Evolutionary conservation across 192 early-diverging fungal species (phyloP), one percentile per base, ranked within the genome.

Genomic region (Rhizoclosmatium globosum): DNA sequence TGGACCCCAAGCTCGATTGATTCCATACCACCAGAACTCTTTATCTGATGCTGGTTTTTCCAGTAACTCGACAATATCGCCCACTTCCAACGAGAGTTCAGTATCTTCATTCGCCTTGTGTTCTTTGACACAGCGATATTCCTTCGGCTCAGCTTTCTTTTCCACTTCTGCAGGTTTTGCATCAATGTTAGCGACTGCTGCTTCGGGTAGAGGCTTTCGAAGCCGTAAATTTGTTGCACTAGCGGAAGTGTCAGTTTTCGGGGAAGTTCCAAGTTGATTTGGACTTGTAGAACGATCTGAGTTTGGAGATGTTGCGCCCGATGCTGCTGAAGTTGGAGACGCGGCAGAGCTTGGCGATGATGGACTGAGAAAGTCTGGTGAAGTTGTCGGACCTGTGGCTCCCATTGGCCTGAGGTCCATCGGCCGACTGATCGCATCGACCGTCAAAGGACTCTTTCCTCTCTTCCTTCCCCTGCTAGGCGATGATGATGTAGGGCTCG

Each of bases 61-160:
- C 38, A 83, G 81, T 15, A 86, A 50, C 58, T 89, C 88, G 23
- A 89, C 69, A 2, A 85, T 47, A 50, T 87, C 85, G 1, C 83
- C 86, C 31, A 84, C 75, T 38, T 89, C 74, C 6, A 76, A 41
- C 7, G 31, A 19, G 47, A 76, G 44, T 42, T 76, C 74, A 2
- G 45, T 59, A 13, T 3, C 61, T 13, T 67, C 64, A n/a, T 48
- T 67, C 23, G 53, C 74, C 39, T 65, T 76, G 64, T 38, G 66
- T 53, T n/a, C 74, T 43, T 76, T 76, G 74, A 76, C 42, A 11
- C 38, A 23, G 15, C 74, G 74, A 41, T 76, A 76, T 47, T 76
- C 74, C 42, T 76, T 64, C 4, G 64, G 57, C 38, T 65, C 64
- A 4, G 60, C 11, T 44, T 60, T 11, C 67, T 56, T 56, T 56